Evolutionary conservation across 2,329 filamentous ascomycete genomes (phyloP), one percentile per base, ranked within the genome.

Genomic region (Ustilaginoidea virens): DNA sequence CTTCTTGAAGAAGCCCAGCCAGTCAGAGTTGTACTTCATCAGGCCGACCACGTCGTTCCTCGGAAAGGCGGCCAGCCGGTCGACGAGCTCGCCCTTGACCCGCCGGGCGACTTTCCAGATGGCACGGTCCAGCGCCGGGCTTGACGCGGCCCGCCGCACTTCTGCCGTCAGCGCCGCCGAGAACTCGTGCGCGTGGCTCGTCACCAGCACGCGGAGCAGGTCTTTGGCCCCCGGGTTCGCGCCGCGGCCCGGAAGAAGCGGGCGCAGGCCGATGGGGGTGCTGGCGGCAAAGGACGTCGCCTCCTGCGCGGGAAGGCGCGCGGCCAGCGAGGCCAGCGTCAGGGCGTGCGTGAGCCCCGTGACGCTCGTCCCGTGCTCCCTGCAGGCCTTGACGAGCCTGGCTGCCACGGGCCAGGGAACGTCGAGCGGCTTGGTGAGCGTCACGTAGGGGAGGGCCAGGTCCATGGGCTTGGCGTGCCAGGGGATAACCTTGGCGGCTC

Each of bases 321-420:
- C 40, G 4, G 57, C 42, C 5, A 67, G 42, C 2, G 61, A 59
- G 6, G 47, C 43, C 5, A 62, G 44, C 4, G 56, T 39, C 1
- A 70, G 46, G 3, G 52, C 56, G 19, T 69, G 59, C 1, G 70
- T 28, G 6, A 71, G 48, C 0, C 53, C 53, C 0, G 66, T 70
- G 5, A 71, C 39, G 3, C 63, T 66, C 10, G 55, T 48, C 3
- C 43, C 40, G 25, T 61, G 53, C 9, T 40, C 37, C 11, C 62
- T 51, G 33, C 60, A 61, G 2, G 45, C 51, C 1, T 42, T 30
- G 5, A 67, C 39, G 1, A 68, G 38, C 1, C 27, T 33, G 2
- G 36, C 16, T 0, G 57, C 40, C 4, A 37, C 39, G 2, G 31
- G 30, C 5, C 49, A 25, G 0, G 49, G 23, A 20, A 66, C 31